A percentile compares a stretch with the other conserved stretches of the same genome.
Evolutionary conservation across 441 rosid species (phyloP).

Genomic region (Jatropha podagrica): DNA sequence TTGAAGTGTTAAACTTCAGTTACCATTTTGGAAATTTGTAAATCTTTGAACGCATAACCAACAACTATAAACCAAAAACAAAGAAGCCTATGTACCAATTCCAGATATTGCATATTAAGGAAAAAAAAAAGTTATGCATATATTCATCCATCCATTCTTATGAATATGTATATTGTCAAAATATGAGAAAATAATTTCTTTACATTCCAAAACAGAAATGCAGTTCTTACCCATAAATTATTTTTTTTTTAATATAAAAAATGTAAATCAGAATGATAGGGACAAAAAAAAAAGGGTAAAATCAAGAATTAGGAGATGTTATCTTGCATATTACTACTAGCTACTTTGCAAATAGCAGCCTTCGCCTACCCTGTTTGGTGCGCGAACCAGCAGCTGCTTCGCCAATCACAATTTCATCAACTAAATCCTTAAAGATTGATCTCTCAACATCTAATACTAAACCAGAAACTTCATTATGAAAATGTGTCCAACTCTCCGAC

Average conservation of each 20-base stretch:
- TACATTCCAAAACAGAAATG: slow-evolving; percentile 26
- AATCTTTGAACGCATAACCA: neutral
- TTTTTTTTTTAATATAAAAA: slow-evolving; percentile 25
- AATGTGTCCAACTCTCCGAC: slow-evolving; percentile 62
- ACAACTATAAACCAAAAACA: neutral
- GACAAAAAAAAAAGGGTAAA: neutral
- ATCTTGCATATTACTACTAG: slow-evolving; percentile 18
- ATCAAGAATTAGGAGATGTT: slow-evolving; percentile 17
- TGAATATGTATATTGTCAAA: slow-evolving; percentile 25
- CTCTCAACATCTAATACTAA: slow-evolving; percentile 72
- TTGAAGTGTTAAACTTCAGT: neutral
- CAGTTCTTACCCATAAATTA: slow-evolving; percentile 28
- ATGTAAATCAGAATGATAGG: slow-evolving; percentile 7
- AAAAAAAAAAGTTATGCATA: neutral
- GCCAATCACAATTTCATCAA: slow-evolving; percentile 68
- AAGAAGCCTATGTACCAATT: neutral
- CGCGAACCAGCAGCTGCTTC: slow-evolving; percentile 39
- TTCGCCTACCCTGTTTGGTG: slow-evolving; percentile 43
- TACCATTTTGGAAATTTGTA: neutral
- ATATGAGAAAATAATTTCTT: slow-evolving; percentile 27
- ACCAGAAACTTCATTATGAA: slow-evolving; percentile 42
- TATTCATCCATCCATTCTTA: slow-evolving; percentile 9
- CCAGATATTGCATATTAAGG: neutral
- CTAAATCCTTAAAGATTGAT: slow-evolving; percentile 78
- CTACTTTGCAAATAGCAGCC: slow-evolving; percentile 57